Conservation (phyloP, 1,139 yeast genomes). For the Tardiomyces digboiensis region DNA sequence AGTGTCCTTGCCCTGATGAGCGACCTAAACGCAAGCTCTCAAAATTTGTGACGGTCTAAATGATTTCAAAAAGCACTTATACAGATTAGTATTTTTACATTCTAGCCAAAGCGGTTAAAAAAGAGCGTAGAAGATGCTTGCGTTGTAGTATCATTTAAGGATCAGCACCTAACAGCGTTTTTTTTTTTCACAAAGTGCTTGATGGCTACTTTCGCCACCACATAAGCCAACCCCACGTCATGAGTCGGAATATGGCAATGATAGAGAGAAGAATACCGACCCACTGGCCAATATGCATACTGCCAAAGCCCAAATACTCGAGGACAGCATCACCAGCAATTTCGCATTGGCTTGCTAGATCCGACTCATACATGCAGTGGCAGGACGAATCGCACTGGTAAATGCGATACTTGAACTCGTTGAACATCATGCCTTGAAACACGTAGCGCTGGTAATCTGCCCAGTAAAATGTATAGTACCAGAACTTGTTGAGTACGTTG, state of each 20-base stretch:
- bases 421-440: slow-evolving; percentile 37
- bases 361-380: slow-evolving; percentile 30
- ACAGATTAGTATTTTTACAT: too few relatives aligned
- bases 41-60: too few relatives aligned
- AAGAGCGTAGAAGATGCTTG: too few relatives aligned
- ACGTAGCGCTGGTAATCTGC: slow-evolving; percentile 34
- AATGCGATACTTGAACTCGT: slow-evolving; percentile 26
- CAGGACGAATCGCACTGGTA: slow-evolving; percentile 28
- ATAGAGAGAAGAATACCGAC: slow-evolving; percentile 28
- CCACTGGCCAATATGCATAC: slow-evolving; percentile 27
- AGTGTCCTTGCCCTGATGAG: too few relatives aligned
- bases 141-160: too few relatives aligned
- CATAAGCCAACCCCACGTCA: not conserved
- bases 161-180: too few relatives aligned
- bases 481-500: slow-evolving; percentile 29
- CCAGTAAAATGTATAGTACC: slow-evolving; percentile 36
- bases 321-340: slow-evolving; percentile 29
- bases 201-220: slow-evolving; percentile 1
- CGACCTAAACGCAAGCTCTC: too few relatives aligned
- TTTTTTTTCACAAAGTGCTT: too few relatives aligned
- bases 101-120: too few relatives aligned
- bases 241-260: slow-evolving; percentile 8
- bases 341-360: slow-evolving; percentile 24
- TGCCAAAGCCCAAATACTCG: slow-evolving; percentile 24
- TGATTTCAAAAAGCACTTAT: too few relatives aligned